phyloP scores from a whole-genome alignment of 345 rosid species.

The Arabis alpina region DNA sequence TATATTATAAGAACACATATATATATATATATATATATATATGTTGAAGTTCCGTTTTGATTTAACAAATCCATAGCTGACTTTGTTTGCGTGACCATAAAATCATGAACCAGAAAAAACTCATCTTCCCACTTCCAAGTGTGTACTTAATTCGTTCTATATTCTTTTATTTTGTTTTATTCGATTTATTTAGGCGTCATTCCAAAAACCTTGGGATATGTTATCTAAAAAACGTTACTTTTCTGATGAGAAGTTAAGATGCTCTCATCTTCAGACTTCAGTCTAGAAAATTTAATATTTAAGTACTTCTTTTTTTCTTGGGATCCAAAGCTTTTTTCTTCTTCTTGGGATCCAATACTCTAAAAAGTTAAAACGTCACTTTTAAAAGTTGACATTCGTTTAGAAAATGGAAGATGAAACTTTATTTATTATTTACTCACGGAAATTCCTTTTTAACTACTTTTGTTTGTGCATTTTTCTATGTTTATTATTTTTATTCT shows the following conservation, averaged over 20 bases:
- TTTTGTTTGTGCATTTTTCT: conserved; percentile 7
- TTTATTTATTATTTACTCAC: neutral
- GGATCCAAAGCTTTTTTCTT: conserved; percentile 27
- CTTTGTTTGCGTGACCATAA: neutral
- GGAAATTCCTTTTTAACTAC: neutral
- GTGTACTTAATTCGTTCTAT: neutral
- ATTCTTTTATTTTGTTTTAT: neutral
- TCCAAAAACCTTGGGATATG: conserved; percentile 35
- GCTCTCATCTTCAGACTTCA: conserved; percentile 14
- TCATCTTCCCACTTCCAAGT: neutral
- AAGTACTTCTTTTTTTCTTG: conserved; percentile 12
- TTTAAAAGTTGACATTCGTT: conserved; percentile 31
- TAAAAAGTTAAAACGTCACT: conserved; percentile 34
- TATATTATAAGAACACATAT: neutral
- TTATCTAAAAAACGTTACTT: conserved; percentile 11
- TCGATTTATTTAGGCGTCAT: neutral
- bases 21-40: neutral
- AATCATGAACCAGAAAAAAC: neutral
- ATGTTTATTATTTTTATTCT: neutral
- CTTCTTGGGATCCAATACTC: conserved; percentile 38
- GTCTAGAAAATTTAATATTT: conserved; percentile 1
- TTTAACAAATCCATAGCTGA: neutral
- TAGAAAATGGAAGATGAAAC: neutral
- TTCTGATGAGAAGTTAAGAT: conserved; percentile 25
- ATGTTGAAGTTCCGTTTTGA: neutral